phyloP scores from a whole-genome alignment of 2,329 filamentous ascomycete species.

The Neonectria coccinea region DNA sequence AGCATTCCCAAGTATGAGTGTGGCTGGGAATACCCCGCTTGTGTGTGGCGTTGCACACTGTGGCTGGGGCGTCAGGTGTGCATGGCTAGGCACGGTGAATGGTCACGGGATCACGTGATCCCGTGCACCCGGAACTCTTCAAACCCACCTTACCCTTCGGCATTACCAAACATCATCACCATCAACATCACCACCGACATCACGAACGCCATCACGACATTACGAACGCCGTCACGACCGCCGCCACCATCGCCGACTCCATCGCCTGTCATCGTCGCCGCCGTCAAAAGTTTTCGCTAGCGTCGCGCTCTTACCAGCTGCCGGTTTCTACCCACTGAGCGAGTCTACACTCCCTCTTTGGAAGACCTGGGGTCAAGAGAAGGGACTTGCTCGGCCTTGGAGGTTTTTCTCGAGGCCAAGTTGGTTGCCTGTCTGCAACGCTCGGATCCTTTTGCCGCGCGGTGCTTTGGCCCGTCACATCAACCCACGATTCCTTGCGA shows the following conservation, averaged over 20 bases:
- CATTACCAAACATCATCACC: too few species aligned
- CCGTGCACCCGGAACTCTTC: too few species aligned
- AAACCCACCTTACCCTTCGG: too few species aligned
- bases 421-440: conserved; percentile 2
- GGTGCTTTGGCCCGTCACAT: neutral
- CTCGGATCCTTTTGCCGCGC: neutral
- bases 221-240: neutral
- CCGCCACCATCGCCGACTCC: neutral
- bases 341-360: neutral
- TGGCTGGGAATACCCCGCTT: too few species aligned
- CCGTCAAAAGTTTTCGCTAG: neutral
- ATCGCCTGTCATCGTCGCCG: neutral
- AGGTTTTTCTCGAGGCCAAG: conserved; percentile 1
- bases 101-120: too few species aligned
- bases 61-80: too few species aligned
- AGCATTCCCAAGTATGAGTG: too few species aligned
- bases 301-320: neutral
- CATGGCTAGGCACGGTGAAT: too few species aligned
- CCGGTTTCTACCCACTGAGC: conserved; percentile 3
- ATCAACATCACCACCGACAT: neutral
- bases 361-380: conserved; percentile 3
- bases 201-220: neutral
- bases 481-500: neutral
- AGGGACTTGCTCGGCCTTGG: conserved; percentile 1
- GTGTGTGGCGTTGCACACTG: too few species aligned